Base-by-base conservation (phyloP, 2,329 filamentous ascomycete species). In the Ophiostoma ips region DNA sequence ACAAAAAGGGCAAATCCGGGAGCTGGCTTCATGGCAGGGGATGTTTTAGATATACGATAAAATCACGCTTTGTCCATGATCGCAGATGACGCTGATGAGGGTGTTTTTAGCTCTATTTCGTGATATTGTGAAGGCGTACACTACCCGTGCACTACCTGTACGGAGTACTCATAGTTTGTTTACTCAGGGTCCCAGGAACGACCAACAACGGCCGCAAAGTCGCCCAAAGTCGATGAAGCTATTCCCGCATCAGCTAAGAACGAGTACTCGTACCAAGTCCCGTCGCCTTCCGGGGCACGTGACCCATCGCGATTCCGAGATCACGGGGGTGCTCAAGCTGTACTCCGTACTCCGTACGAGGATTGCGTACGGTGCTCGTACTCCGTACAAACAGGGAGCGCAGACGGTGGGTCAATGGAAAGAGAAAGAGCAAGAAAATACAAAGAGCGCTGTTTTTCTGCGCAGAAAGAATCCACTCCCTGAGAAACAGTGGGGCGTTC, bases 401-500 rank as follows among this genome's bases (percentile, higher is more conserved):
- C n/a, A n/a, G n/a, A 24, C 37, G 37, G 37, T 40, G 37, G 37
- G 37, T 13, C 37, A 24, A 15, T 16, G 21, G 12, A 34, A 46
- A 11, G 34, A 16, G 5, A 16, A 13, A 16, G 2, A 34, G 3
- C 15, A 48, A 28, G 9, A 46, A 21, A n/a, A 30, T 7, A 37
- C 35, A 30, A 45, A 35, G 34, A 35, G 34, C 28, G 28, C 41
- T 44, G 28, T 44, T 44, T 41, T 44, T 33, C 28, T 41, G 38
- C 12, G 11, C 28, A 30, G 24, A n/a, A 31, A 11, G 28, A 28
- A 34, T 24, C 41, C 24, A 33, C 41, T 21, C 11, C 13, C 15
- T 24, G 24, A 48, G 30, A 19, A 45, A 36, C 8, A 49, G 54
- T 51, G 52, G 52, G 49, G 50, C 44, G 19, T 51, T 52, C 54